Percentiles rank a stretch among this genome's conserved stretches.
phyloP scores from a whole-genome alignment of 805 yeast genomes.

The Wickerhamomyces rabaulensis region DNA sequence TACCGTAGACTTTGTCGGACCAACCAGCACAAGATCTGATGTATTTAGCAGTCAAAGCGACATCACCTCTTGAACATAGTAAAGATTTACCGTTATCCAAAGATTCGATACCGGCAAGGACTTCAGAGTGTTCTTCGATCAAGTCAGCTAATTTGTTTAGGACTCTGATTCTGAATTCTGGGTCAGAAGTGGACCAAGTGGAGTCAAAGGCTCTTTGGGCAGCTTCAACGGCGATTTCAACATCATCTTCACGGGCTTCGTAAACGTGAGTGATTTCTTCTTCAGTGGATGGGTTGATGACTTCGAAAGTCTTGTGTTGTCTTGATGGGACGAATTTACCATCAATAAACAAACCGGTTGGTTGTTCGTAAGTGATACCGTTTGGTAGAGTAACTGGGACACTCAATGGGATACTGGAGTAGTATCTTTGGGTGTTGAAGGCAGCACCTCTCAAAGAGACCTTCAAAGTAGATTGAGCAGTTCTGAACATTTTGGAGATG shows the following conservation, averaged over 20 bases:
- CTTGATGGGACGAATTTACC: slow-evolving; percentile 65
- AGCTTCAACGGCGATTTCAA: slow-evolving; percentile 80
- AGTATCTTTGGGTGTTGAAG: slow-evolving; percentile 20
- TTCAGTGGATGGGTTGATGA: slow-evolving; percentile 69
- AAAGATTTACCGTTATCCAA: slow-evolving; percentile 87
- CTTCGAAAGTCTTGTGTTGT: slow-evolving; percentile 54
- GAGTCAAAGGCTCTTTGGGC: slow-evolving; percentile 73
- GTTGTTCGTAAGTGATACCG: slow-evolving; percentile 70
- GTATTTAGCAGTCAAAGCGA: slow-evolving; percentile 62
- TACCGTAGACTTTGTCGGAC: slow-evolving; percentile 66
- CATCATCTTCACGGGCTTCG: slow-evolving; percentile 73
- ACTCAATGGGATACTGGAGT: slow-evolving; percentile 34
- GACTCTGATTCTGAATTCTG: slow-evolving; percentile 55
- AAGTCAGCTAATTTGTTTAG: slow-evolving; percentile 72
- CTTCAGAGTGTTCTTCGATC: slow-evolving; percentile 67
- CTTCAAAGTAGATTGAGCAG: slow-evolving; percentile 13
- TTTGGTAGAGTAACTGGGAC: slow-evolving; percentile 62
- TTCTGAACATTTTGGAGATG: not conserved
- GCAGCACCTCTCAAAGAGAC: slow-evolving; percentile 15
- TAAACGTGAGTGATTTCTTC: slow-evolving; percentile 62
- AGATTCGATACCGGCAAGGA: slow-evolving; percentile 78
- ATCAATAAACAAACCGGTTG: slow-evolving; percentile 78
- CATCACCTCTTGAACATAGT: slow-evolving; percentile 69
- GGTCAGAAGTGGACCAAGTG: slow-evolving; percentile 67
- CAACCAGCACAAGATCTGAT: slow-evolving; percentile 82